A percentile compares a stretch with the other conserved stretches of the same genome.
Evolutionary conservation across 2,329 filamentous ascomycete species (phyloP).

Genomic region (Mariannaea elegans): DNA sequence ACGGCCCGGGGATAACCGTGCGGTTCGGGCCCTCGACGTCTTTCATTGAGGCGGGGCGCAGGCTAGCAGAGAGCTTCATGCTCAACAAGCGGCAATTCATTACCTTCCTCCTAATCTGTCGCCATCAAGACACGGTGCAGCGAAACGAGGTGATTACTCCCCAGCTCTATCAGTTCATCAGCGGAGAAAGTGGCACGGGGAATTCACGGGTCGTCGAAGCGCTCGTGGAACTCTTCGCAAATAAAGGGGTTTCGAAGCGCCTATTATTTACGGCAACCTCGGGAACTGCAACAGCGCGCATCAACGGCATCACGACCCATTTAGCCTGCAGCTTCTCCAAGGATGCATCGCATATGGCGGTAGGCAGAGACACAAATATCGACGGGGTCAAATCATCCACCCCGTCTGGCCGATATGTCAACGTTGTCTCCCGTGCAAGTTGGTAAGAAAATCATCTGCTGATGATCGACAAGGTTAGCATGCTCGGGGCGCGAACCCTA

Average conservation of each 20-base stretch:
- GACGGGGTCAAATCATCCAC: too few species aligned
- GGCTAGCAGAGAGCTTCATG: not conserved
- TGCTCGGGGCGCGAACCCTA: not conserved
- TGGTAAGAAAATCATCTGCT: not conserved
- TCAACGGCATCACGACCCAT: conserved; percentile 24
- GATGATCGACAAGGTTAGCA: not conserved
- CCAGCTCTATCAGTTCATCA: not conserved
- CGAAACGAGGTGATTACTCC: not conserved
- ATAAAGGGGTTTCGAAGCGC: not conserved
- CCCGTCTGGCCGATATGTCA: not conserved
- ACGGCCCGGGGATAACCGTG: too few species aligned
- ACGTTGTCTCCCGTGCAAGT: not conserved
- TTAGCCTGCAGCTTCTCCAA: conserved; percentile 20
- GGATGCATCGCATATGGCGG: not conserved
- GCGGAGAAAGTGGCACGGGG: conserved; percentile 4
- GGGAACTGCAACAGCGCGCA: conserved; percentile 11
- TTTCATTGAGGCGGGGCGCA: not conserved
- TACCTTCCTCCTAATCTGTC: not conserved
- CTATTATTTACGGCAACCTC: conserved; percentile 11
- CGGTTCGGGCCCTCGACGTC: not conserved
- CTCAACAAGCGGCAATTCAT: not conserved
- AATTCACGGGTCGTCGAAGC: conserved; percentile 4
- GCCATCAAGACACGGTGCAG: not conserved
- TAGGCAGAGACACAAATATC: not conserved
- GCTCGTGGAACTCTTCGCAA: not conserved